Percentiles rank a stretch among this genome's conserved stretches.
Evolutionary conservation across 1,139 yeast genomes (phyloP).

Genomic region (Taiozyma sp.): DNA sequence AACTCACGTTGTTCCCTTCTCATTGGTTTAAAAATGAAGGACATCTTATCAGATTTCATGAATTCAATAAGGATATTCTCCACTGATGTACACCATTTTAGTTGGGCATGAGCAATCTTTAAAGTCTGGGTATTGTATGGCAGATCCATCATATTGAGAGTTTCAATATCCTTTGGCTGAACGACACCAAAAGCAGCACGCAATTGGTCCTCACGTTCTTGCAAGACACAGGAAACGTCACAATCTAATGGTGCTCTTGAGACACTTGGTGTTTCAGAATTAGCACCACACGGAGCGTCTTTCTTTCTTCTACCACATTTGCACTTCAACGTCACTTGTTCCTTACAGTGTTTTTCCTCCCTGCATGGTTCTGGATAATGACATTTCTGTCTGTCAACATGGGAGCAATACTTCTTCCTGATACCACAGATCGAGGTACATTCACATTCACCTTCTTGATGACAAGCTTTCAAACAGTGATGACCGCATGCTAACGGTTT

Average conservation of each 20-base stretch:
- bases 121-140: constrained; percentile 27
- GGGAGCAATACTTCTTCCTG: constrained; percentile 51
- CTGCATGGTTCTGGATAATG: constrained; percentile 58
- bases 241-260: constrained; percentile 40
- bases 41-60: constrained; percentile 33
- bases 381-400: constrained; percentile 57
- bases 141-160: constrained; percentile 25
- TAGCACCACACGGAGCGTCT: constrained; percentile 50
- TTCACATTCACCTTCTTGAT: constrained; percentile 32
- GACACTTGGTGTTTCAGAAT: constrained; percentile 24
- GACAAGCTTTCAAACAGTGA: constrained; percentile 54
- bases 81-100: constrained; percentile 59
- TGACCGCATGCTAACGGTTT: constrained; percentile 57
- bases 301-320: constrained; percentile 55
- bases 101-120: constrained; percentile 33
- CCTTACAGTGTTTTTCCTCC: constrained; percentile 44
- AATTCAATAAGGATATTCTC: constrained; percentile 51
- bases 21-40: constrained; percentile 73
- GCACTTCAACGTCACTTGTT: constrained; percentile 48
- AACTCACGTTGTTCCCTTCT: constrained; percentile 62
- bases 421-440: constrained; percentile 60
- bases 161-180: constrained; percentile 20
- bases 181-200: constrained; percentile 53
- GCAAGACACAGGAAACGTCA: constrained; percentile 65
- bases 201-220: constrained; percentile 55